phyloP scores from a whole-genome alignment of 2,329 filamentous ascomycete species.

The Emergomyces orientalis region DNA sequence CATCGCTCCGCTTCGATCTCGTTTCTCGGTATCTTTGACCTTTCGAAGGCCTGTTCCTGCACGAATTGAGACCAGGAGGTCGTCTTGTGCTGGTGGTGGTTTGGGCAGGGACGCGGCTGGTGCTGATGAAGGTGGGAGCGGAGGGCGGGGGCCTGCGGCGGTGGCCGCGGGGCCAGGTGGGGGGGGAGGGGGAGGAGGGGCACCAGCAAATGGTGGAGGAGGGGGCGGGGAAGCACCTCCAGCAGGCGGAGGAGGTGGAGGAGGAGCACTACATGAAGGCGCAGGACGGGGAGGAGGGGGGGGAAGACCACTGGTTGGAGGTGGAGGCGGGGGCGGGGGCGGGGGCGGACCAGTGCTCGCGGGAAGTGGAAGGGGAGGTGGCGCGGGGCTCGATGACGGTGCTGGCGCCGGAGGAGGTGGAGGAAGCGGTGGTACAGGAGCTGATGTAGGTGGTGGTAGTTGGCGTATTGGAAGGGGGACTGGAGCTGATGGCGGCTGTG shows the following conservation, averaged over 20 bases:
- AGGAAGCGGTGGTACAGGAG: constrained; percentile 26
- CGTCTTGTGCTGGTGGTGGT: constrained; percentile 31
- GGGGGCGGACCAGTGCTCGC: constrained; percentile 36
- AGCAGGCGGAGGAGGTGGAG: constrained; percentile 34
- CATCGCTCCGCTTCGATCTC: constrained; percentile 37
- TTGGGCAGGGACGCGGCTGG: constrained; percentile 37
- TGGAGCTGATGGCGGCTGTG: constrained; percentile 28
- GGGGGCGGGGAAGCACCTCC: constrained; percentile 39
- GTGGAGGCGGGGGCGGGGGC: constrained; percentile 44
- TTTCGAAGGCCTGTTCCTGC: constrained; percentile 44
- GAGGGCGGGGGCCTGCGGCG: constrained; percentile 25
- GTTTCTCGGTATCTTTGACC: constrained; percentile 39
- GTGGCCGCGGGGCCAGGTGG: constrained; percentile 13
- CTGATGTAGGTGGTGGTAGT: constrained; percentile 25
- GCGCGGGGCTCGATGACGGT: constrained; percentile 25
- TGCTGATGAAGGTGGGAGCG: constrained; percentile 37
- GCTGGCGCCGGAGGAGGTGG: constrained; percentile 32
- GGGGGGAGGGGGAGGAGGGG: constrained; percentile 23
- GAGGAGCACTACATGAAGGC: constrained; percentile 28
- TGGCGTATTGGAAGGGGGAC: constrained; percentile 28
- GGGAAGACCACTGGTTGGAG: constrained; percentile 27
- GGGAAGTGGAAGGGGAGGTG: constrained; percentile 37
- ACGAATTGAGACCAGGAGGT: constrained; percentile 41
- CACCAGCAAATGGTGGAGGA: constrained; percentile 32
- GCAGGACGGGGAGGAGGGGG: constrained; percentile 32